Conservation (phyloP, 495 filamentous ascomycete species). For the Elasticomyces elasticus region DNA sequence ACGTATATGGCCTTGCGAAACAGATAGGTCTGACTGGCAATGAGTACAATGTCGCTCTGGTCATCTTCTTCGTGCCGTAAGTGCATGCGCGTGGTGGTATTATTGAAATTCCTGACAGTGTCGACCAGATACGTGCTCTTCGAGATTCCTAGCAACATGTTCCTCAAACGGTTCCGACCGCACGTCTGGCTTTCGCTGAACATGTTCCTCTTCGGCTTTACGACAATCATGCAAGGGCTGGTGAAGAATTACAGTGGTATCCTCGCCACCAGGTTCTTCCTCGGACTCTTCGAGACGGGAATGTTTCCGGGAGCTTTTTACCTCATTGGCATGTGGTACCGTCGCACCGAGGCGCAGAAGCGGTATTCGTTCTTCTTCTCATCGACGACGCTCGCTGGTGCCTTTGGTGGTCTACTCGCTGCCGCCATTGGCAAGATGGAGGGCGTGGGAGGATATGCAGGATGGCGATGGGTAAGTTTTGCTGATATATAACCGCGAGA, state of each 20-base stretch:
- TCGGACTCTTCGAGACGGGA: constrained; percentile 79
- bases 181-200: constrained; percentile 69
- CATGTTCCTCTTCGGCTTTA: constrained; percentile 75
- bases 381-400: constrained; percentile 50
- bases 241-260: constrained; percentile 69
- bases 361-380: constrained; percentile 86
- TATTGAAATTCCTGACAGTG: constrained; percentile 60
- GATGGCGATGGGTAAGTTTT: constrained; percentile 76
- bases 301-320: constrained; percentile 66
- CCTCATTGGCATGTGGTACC: constrained; percentile 51
- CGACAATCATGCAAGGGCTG: constrained; percentile 68
- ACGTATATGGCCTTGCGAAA: constrained; percentile 48
- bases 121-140: not conserved
- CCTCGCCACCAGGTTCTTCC: constrained; percentile 70
- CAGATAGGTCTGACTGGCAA: constrained; percentile 51
- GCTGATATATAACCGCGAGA: too few species aligned
- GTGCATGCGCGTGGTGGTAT: constrained; percentile 42
- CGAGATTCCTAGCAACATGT: constrained; percentile 8
- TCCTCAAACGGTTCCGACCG: constrained; percentile 46
- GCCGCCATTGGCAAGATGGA: constrained; percentile 71
- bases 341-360: constrained; percentile 73
- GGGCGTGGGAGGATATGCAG: constrained; percentile 54
- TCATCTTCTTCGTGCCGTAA: constrained; percentile 85
- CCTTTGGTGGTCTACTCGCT: constrained; percentile 36
- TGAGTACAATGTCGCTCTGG: constrained; percentile 61